Evolutionary conservation across 129 eudicot genomes (phyloP), one percentile per base, ranked within the genome.

Genomic region (Oenanthe sinensis): DNA sequence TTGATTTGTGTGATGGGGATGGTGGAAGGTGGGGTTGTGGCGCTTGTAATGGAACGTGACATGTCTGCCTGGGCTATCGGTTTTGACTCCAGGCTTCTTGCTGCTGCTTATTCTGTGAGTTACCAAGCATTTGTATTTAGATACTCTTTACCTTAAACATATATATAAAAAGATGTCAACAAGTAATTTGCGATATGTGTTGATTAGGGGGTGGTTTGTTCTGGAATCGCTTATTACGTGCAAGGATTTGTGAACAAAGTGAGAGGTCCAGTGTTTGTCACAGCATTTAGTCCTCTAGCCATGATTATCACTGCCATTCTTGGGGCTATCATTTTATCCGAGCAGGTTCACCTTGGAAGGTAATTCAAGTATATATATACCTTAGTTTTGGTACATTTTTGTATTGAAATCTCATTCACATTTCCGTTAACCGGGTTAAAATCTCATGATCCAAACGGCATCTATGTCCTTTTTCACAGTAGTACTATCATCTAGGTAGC

Each of bases 321-420:
- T 16, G 97, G 93, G 24, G 93, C 96, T 73, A 75, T 95, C 0
- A 80, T 95, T 60, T 83, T 95, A 79, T 71, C 93, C 3, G 98
- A 95, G 82, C 88, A 90, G 80, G 86, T 90, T 71, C 96, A 88
- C 79, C 96, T 95, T 30, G 98, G 97, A 83, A 95, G 98, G 98
- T 74, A 74, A 74, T 7, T 43, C 36, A 0, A 63, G 16, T 2
- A 42, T 30, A 67, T 9, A 26, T 12, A 39, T 37, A 26, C 22
- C 17, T 5, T 3, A 36, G 19, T 24, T 36, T 13, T 68, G 22
- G 17, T 52, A n/a, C 60, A 33, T 33, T 33, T 33, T 33, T 33
- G 36, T 33, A 33, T 33, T 33, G 36, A 33, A 33, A 33, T 33
- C 36, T 33, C 36, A 33, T 33, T 33, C 36, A 0, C 36, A 33